Evolutionary conservation across 305 asterid genomes (phyloP).

Genomic region (Stenogyne calaminthoides): DNA sequence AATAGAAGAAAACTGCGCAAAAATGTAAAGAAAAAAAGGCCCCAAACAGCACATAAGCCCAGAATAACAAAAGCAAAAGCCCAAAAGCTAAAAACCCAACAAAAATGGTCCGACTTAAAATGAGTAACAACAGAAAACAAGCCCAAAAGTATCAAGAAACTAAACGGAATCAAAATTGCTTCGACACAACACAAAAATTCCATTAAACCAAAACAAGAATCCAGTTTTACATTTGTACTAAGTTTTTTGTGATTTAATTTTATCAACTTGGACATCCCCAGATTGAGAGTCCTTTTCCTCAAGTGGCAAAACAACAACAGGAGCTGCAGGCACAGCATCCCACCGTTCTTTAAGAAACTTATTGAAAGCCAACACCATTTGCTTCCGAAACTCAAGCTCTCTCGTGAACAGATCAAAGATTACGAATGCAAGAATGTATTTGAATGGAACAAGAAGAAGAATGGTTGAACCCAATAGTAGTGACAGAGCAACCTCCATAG

Average conservation of each 20-base stretch:
- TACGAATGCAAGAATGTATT: slow-evolving; percentile 61
- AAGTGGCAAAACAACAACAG: slow-evolving; percentile 81
- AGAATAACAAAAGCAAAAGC: no score
- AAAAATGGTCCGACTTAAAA: no score
- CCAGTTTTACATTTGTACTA: slow-evolving; percentile 27
- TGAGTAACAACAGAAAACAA: no score
- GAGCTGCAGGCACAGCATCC: slow-evolving; percentile 87
- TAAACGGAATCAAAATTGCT: no score
- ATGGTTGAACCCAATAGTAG: slow-evolving; percentile 58
- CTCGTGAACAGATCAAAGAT: slow-evolving; percentile 82
- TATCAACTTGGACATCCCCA: slow-evolving; percentile 30
- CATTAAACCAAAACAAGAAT: slow-evolving; percentile 16
- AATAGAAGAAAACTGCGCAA: neutral
- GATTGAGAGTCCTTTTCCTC: slow-evolving; percentile 45
- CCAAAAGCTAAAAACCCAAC: no score
- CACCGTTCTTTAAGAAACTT: slow-evolving; percentile 81
- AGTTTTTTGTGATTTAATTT: slow-evolving; percentile 43
- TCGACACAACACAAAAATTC: neutral
- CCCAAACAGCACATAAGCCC: no score
- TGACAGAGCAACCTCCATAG: slow-evolving; percentile 82
- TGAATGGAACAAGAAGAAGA: slow-evolving; percentile 80
- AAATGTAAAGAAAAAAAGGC: no score
- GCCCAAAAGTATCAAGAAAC: no score
- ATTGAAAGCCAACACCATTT: slow-evolving; percentile 69
- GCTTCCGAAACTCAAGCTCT: slow-evolving; percentile 78